Evolutionary conservation across 768 basidiomycete species (phyloP).

Genomic region (Podaxis sp.): DNA sequence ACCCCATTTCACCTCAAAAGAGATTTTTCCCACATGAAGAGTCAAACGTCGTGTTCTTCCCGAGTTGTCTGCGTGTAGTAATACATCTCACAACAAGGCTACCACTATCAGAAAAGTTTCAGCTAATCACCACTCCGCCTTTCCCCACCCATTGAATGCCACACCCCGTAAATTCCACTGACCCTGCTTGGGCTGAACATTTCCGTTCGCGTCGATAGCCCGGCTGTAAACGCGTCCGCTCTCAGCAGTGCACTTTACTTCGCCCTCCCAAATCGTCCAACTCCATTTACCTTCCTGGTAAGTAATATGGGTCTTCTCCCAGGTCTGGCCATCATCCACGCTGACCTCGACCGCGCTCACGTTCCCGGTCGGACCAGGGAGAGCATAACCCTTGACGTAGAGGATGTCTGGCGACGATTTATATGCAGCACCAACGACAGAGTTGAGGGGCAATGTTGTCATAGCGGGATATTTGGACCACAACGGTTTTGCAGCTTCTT

Average conservation of each 20-base stretch:
- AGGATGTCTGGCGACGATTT: slow-evolving; percentile 28
- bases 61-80: no score
- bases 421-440: slow-evolving; percentile 46
- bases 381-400: slow-evolving; percentile 54
- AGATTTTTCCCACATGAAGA: no score
- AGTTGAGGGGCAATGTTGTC: slow-evolving; percentile 57
- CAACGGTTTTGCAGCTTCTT: slow-evolving; percentile 35
- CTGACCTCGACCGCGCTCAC: slow-evolving; percentile 48
- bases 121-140: slow-evolving; percentile 29
- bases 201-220: slow-evolving; percentile 46
- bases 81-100: no score
- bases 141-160: slow-evolving; percentile 50
- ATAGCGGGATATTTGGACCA: slow-evolving; percentile 59
- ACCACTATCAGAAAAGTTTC: not conserved
- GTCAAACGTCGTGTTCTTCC: no score
- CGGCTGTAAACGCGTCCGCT: slow-evolving; percentile 42
- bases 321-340: slow-evolving; percentile 45
- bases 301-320: slow-evolving; percentile 46
- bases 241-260: slow-evolving; percentile 29
- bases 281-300: slow-evolving; percentile 68
- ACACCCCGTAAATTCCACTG: slow-evolving; percentile 69
- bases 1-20: no score
- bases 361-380: slow-evolving; percentile 40
- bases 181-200: slow-evolving; percentile 43
- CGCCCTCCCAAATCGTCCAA: slow-evolving; percentile 68